Evolutionary conservation across 108 stramenopile species (phyloP), one percentile per base, ranked within the genome.

Genomic region (Stephanodiscus triporus): DNA sequence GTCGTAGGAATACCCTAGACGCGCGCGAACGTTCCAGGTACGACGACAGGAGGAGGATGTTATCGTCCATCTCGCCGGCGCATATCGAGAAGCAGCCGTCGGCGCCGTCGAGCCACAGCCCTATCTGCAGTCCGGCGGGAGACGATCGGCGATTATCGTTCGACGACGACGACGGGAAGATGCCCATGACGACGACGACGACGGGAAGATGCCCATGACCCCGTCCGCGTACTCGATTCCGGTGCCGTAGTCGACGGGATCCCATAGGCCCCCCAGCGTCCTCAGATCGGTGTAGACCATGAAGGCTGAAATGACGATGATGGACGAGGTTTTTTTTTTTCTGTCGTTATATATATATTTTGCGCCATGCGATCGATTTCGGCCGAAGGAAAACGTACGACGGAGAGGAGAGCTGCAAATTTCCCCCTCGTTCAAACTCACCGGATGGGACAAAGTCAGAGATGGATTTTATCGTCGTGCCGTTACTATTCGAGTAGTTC

Each of bases 251-350:
- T 94, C 93, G 20, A 79, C 77, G 0, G 93, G 89, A 48, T 71
- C 53, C 61, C 81, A 80, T 20, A 91, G 68, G 11, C 93, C 93
- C 49, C 67, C 64, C 38, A 94, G 73, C 29, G 82, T 61, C 62
- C 85, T 80, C 60, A 94, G 84, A 68, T 94, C 90, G 0, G 90
- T 89, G 66, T 94, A 94, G 11, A 83, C 76, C 93, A 94, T 91
- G 42, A 74, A 79, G 14, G 89, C 83, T 59, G 58, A n/a, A n/a
- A n/a, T n/a, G 32, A 32, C 17, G 9, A 58, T 16, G 20, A 54
- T n/a, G n/a, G n/a, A n/a, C n/a, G n/a, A n/a, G n/a, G n/a, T n/a
- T n/a, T n/a, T n/a, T n/a, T 22, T 54, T 8, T 49, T 7, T 20
- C 2, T 19, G 49, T 20, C 2, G 7, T 4, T 50, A 58, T 32